Conservation (phyloP, 2,329 filamentous ascomycete genomes). For the Penicillium verrucosum region DNA sequence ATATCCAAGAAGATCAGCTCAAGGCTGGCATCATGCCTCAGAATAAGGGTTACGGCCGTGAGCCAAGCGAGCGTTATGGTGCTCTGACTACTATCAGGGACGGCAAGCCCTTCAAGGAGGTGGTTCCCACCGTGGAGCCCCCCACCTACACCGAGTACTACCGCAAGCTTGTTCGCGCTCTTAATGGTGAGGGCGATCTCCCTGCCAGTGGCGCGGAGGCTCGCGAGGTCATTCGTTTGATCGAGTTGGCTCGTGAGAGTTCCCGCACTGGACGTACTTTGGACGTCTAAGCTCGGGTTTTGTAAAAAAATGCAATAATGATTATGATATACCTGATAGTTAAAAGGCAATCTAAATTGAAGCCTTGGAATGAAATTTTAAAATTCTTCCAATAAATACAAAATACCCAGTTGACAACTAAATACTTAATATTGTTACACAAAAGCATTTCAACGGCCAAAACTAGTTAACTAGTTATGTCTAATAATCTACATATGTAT, state of each 20-base stretch:
- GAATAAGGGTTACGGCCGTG: conserved; percentile 63
- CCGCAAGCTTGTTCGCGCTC: conserved; percentile 50
- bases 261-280: conserved; percentile 51
- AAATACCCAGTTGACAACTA: background rate
- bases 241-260: conserved; percentile 56
- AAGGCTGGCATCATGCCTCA: conserved; percentile 60
- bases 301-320: conserved; percentile 12
- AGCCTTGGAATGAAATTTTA: background rate
- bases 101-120: conserved; percentile 50
- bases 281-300: conserved; percentile 26
- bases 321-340: conserved; percentile 14
- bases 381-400: background rate
- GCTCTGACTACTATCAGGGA: conserved; percentile 55
- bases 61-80: conserved; percentile 58
- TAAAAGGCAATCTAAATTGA: conserved; percentile 2
- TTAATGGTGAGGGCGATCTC: conserved; percentile 52
- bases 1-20: conserved; percentile 73
- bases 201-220: conserved; percentile 55
- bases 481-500: background rate
- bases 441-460: background rate
- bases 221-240: conserved; percentile 53
- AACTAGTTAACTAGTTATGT: background rate
- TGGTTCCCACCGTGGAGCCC: conserved; percentile 59
- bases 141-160: conserved; percentile 71
- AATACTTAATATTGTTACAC: background rate